These are phyloP conservation scores for Diaporthe citrichinensis DNA, from an alignment of 2,329 filamentous ascomycete species.

Conservation along the genomic window DNA sequence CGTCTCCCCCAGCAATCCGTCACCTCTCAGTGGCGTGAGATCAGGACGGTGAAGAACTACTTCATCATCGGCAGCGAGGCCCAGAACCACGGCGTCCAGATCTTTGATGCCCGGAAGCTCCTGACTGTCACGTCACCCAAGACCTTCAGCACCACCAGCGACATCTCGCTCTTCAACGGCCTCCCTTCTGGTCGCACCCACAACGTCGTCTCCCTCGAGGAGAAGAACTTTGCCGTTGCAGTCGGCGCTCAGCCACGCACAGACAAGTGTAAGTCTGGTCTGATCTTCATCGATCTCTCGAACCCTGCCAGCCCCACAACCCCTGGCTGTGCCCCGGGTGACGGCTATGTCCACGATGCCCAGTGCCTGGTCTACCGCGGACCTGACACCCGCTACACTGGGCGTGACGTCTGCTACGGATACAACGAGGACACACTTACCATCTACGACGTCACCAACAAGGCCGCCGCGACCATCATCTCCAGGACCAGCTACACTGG, in stretches of 20 bases:
- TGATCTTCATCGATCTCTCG: conserved; percentile 71
- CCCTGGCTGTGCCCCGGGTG: conserved; percentile 67
- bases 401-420: conserved; percentile 68
- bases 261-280: conserved; percentile 63
- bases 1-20: conserved; percentile 56
- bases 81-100: conserved; percentile 68
- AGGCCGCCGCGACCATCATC: conserved; percentile 60
- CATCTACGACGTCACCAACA: conserved; percentile 65
- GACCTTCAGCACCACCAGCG: conserved; percentile 51
- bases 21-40: conserved; percentile 56
- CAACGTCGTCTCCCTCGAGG: conserved; percentile 67
- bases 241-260: conserved; percentile 56
- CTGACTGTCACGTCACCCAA: conserved; percentile 57
- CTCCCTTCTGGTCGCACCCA: conserved; percentile 59
- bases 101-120: conserved; percentile 73
- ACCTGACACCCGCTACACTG: conserved; percentile 62
- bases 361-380: conserved; percentile 70
- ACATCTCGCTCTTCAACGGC: conserved; percentile 52
- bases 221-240: conserved; percentile 62
- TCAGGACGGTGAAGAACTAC: conserved; percentile 57
- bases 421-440: conserved; percentile 67
- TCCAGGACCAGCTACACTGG: conserved; percentile 68
- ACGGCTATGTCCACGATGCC: conserved; percentile 74
- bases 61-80: conserved; percentile 60
- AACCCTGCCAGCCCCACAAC: conserved; percentile 66